Base-by-base conservation (phyloP, 345 rosid genomes). In the Luvunga scandens region DNA sequence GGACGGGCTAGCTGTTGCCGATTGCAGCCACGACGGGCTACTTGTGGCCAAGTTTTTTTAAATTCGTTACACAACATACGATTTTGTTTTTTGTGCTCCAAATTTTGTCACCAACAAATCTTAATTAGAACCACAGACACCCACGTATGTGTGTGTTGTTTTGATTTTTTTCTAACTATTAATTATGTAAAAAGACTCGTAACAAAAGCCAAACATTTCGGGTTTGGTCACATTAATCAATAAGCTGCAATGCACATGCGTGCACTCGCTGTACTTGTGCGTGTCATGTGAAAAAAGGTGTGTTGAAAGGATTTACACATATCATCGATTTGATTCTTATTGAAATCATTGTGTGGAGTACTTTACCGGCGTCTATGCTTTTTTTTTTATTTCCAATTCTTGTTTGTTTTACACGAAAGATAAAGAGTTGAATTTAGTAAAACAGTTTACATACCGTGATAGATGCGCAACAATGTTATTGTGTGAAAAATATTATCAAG, bases 211-310 rank as follows among this genome's bases (percentile, higher is more conserved):
- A 14, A 24, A 16, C 19, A 63, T 27, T 63, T 13, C 28, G 4
- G 9, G 7, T n/a, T 57, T 0, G 70, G 67, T 27, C 1, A 36
- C 55, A 67, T 27, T 56, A 60, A n/a, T 59, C 13, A 36, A 24
- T 24, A 33, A 38, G 66, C 10, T 13, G 39, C 9, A 39, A 63
- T 63, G 77, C 77, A 63, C 69, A 75, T 63, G 69, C 77, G 61
- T 19, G 24, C 69, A 75, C 5, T 62, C 22, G 0, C 21, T 36
- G 2, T 16, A 56, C 16, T 18, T 30, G 48, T 48, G 10, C 10
- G 36, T n/a, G 21, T 34, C 34, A 38, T 19, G 68, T 59, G 56
- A 34, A 73, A 34, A 73, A 61, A 60, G 25, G 36, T 24, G 77
- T 42, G 67, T 57, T 3, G 4, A 27, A 14, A 5, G 31, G 31